These are phyloP conservation scores for Yamadazyma diospyri DNA, from an alignment of 1,139 yeast species.

Conservation along the genomic window DNA sequence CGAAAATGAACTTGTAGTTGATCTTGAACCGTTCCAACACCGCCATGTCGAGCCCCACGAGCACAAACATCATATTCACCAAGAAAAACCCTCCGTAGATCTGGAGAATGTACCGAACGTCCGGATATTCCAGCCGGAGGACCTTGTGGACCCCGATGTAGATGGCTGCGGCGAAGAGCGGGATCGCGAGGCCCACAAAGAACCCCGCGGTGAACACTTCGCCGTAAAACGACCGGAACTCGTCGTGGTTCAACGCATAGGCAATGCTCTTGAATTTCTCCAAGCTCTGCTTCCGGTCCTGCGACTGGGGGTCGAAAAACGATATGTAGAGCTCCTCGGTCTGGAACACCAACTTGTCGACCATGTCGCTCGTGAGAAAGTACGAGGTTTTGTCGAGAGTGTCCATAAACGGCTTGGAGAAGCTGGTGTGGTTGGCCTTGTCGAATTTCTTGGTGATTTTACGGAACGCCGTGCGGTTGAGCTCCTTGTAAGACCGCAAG, in stretches of 20 bases:
- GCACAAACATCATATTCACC: slow-evolving; percentile 51
- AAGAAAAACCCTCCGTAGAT: slow-evolving; percentile 91
- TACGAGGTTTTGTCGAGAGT: slow-evolving; percentile 51
- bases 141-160: slow-evolving; percentile 47
- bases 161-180: slow-evolving; percentile 53
- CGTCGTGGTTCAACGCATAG: slow-evolving; percentile 35
- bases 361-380: slow-evolving; percentile 61
- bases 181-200: slow-evolving; percentile 66
- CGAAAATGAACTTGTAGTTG: slow-evolving; percentile 90
- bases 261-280: slow-evolving; percentile 62
- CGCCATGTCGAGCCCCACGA: slow-evolving; percentile 66
- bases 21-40: slow-evolving; percentile 75
- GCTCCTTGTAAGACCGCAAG: slow-evolving; percentile 66
- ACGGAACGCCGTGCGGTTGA: slow-evolving; percentile 85
- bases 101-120: slow-evolving; percentile 64
- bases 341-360: slow-evolving; percentile 58
- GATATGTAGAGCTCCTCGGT: slow-evolving; percentile 68
- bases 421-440: slow-evolving; percentile 54
- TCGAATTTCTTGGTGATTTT: slow-evolving; percentile 89
- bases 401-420: slow-evolving; percentile 55
- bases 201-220: slow-evolving; percentile 60
- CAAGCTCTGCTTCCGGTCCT: slow-evolving; percentile 70
- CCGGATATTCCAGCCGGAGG: slow-evolving; percentile 37
- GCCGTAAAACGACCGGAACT: slow-evolving; percentile 31
- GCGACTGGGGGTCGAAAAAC: slow-evolving; percentile 58